A percentile compares a stretch with the other conserved stretches of the same genome.
Evolutionary conservation across 352 stramenopile genomes (phyloP).

Genomic region (Phytophthora syringae): DNA sequence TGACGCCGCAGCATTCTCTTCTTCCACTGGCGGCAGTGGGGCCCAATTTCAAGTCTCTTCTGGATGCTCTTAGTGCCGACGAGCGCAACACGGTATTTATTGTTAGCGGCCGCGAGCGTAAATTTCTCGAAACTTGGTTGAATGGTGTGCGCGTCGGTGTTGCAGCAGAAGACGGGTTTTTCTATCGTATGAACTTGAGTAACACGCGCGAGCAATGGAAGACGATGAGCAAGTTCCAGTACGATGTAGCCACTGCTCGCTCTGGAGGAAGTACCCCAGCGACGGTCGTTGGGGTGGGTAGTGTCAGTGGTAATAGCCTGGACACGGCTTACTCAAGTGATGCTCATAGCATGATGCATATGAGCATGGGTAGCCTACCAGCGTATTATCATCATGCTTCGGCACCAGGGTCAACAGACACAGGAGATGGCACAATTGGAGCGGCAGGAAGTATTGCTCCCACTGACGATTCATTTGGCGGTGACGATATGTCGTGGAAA

Average conservation of each 20-base stretch:
- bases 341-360: constrained; percentile 44
- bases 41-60: constrained; percentile 75
- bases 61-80: constrained; percentile 74
- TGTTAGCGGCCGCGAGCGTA: constrained; percentile 75
- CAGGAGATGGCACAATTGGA: constrained; percentile 24
- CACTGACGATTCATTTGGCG: constrained; percentile 58
- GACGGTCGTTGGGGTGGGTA: constrained; percentile 31
- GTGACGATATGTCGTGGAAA: constrained; percentile 80
- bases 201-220: constrained; percentile 81
- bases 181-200: constrained; percentile 82
- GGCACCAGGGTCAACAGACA: constrained; percentile 23
- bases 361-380: constrained; percentile 56
- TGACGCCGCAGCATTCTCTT: constrained; percentile 79
- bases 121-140: constrained; percentile 92
- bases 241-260: constrained; percentile 54
- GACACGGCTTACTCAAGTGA: constrained; percentile 45
- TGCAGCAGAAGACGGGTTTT: constrained; percentile 79
- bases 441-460: constrained; percentile 33
- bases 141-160: constrained; percentile 74
- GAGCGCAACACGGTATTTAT: constrained; percentile 83
- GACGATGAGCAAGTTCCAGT: constrained; percentile 88
- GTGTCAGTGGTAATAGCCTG: constrained; percentile 31
- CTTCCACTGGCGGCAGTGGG: constrained; percentile 81
- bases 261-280: constrained; percentile 32
- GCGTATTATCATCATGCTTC: constrained; percentile 44